A percentile compares a stretch with the other conserved stretches of the same genome.
These are phyloP conservation scores for Fusarium circinatum DNA, from an alignment of 2,329 filamentous ascomycete species.

Conservation along the genomic window DNA sequence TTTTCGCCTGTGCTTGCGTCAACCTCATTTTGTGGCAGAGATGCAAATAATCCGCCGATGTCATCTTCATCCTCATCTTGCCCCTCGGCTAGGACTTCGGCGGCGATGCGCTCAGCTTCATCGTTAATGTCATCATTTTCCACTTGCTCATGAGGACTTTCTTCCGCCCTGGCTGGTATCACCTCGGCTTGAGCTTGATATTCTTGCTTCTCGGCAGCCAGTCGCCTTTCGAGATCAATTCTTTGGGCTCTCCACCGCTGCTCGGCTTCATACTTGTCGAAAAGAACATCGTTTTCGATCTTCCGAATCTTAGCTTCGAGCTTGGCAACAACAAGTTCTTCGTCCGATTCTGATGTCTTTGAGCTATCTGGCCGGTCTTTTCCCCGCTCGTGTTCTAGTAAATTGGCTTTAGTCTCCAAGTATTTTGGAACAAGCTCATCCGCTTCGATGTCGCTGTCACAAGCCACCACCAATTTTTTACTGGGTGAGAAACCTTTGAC, in stretches of 20 bases:
- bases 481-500: conserved; percentile 44
- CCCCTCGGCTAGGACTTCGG: conserved; percentile 66
- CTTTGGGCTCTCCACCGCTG: conserved; percentile 71
- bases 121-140: conserved; percentile 60
- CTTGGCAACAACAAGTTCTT: conserved; percentile 66
- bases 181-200: conserved; percentile 38
- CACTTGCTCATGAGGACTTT: conserved; percentile 39
- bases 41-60: conserved; percentile 63
- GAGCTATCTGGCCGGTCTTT: conserved; percentile 29
- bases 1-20: conserved; percentile 68
- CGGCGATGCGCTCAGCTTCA: conserved; percentile 68
- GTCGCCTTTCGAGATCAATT: conserved; percentile 70
- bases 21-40: conserved; percentile 68
- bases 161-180: conserved; percentile 35
- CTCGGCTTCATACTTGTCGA: conserved; percentile 74
- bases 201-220: conserved; percentile 59
- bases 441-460: conserved; percentile 77
- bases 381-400: conserved; percentile 69
- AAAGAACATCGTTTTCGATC: conserved; percentile 82
- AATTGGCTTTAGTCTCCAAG: conserved; percentile 75
- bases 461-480: conserved; percentile 61
- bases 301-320: conserved; percentile 78
- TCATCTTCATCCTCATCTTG: conserved; percentile 62
- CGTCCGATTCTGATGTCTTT: conserved; percentile 35
- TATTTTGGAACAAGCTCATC: conserved; percentile 81